Evolutionary conservation across 1,284 basidiomycete species (phyloP).

Genomic region (Spongispora temasekensis): DNA sequence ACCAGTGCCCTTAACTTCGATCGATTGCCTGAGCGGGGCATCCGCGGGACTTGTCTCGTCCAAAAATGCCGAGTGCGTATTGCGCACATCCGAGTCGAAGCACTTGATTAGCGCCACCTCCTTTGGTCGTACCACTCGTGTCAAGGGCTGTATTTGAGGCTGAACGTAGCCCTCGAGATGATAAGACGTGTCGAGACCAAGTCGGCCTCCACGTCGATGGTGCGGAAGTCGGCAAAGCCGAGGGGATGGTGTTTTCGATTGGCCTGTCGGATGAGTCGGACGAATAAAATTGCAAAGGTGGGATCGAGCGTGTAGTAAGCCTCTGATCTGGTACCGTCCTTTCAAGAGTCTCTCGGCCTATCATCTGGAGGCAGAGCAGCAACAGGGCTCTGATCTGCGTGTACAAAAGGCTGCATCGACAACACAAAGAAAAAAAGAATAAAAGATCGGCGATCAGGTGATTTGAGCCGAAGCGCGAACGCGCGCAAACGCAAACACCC

Average conservation of each 20-base stretch:
- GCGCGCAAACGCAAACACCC: conserved; percentile 5
- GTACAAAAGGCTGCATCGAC: conserved; percentile 41
- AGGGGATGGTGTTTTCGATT: conserved; percentile 41
- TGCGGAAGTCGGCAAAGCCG: conserved; percentile 47
- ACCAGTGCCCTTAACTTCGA: background rate
- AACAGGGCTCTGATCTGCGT: background rate
- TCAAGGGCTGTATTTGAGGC: conserved; percentile 35
- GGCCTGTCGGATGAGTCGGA: background rate
- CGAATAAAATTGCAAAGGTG: background rate
- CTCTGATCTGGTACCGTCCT: conserved; percentile 46
- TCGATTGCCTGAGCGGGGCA: background rate
- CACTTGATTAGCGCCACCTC: background rate
- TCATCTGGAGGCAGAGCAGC: conserved; percentile 37
- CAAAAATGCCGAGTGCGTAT: background rate
- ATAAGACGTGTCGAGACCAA: conserved; percentile 38
- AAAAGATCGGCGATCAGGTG: background rate
- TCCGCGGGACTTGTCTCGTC: background rate
- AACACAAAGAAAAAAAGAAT: background rate
- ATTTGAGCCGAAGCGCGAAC: background rate
- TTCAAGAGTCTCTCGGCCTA: conserved; percentile 39
- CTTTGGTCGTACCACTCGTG: conserved; percentile 42
- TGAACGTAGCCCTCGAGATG: conserved; percentile 40
- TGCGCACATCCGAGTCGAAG: background rate
- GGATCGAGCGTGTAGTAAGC: background rate
- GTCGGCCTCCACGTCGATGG: conserved; percentile 38